Evolutionary conservation across 106 monocot genomes (phyloP), one percentile per base, ranked within the genome.

Genomic region (Iris macrosiphon): DNA sequence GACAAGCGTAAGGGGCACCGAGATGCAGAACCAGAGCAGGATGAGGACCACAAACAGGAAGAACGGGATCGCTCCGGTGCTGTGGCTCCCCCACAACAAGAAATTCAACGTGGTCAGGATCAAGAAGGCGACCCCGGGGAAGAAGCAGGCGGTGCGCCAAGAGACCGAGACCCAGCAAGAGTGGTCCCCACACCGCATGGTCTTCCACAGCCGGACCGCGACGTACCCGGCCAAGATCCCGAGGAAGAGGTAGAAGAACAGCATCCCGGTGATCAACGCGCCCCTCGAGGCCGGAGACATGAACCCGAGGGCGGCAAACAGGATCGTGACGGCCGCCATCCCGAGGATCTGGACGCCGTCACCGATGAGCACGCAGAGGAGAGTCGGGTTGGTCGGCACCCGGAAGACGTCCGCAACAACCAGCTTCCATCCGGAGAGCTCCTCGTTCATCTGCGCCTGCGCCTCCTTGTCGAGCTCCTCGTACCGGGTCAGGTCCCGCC

Each of bases 261-360:
- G 50, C 79, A 79, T 79, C 33, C 79, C 79, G 2, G 75, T 81
- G 43, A 81, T 49, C 28, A 81, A 71, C 34, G 75, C 51, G 15
- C 80, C 80, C 3, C 80, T 49, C 3, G 80, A 81, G 12, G 80
- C 80, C 0, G 76, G 76, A 10, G 81, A 82, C 81, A 82, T 82
- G 64, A 82, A 82, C 38, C 81, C 81, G 31, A 82, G 59, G 0
- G 81, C 81, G 21, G 81, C 81, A 38, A 82, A 82, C 31, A 82
- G 23, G 28, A 82, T 82, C 9, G 81, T 82, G 17, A 76, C 81
- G 5, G 66, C 56, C 15, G 57, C 72, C 82, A 82, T 82, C 4
- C 76, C 77, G 10, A 82, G 71, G 18, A 82, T 82, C 60, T 82
- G 82, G 5, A 82, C 77, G 10, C 82, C 82, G 34, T 82, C 82